phyloP scores from a whole-genome alignment of 2,329 filamentous ascomycete genomes.

The Fusarium chuoi region DNA sequence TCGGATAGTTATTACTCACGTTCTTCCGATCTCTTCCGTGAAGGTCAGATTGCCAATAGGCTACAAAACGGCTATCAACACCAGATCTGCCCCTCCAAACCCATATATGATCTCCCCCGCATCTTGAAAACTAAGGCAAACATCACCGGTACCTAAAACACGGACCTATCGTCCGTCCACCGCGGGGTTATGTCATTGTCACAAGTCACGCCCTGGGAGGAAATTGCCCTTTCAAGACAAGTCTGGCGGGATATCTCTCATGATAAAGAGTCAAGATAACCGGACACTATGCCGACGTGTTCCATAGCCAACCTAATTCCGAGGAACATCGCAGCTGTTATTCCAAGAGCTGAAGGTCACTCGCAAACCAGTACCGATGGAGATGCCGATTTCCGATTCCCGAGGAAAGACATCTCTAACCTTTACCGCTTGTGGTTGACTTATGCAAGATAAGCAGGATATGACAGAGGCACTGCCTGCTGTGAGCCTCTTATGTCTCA shows the following conservation, averaged over 20 bases:
- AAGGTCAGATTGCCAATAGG: not conserved
- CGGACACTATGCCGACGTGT: slow-evolving; percentile 33
- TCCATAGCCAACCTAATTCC: slow-evolving; percentile 21
- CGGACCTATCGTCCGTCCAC: slow-evolving; percentile 29
- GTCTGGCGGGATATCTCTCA: slow-evolving; percentile 11
- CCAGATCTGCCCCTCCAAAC: slow-evolving; percentile 17
- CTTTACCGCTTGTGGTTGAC: slow-evolving; percentile 10
- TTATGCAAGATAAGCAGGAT: slow-evolving; percentile 13
- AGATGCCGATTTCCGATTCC: slow-evolving; percentile 33
- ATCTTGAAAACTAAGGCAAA: slow-evolving; percentile 8
- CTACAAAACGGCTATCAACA: not conserved
- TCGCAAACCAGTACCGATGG: slow-evolving; percentile 8
- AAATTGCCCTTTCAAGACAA: slow-evolving; percentile 40
- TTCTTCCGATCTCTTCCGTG: not conserved
- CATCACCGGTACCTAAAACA: slow-evolving; percentile 24
- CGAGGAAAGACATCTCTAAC: slow-evolving; percentile 20
- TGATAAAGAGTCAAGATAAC: slow-evolving; percentile 25
- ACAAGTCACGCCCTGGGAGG: slow-evolving; percentile 23
- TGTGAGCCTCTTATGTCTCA: not conserved
- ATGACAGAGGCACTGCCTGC: not conserved
- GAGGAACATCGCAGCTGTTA: slow-evolving; percentile 6
- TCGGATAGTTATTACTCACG: not conserved
- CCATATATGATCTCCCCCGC: slow-evolving; percentile 21
- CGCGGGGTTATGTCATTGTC: slow-evolving; percentile 19
- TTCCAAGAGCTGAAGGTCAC: slow-evolving; percentile 1